Percentiles rank a stretch among this genome's conserved stretches.
Evolutionary conservation across 1,284 basidiomycete genomes (phyloP).

Genomic region (Puccinia triticina): DNA sequence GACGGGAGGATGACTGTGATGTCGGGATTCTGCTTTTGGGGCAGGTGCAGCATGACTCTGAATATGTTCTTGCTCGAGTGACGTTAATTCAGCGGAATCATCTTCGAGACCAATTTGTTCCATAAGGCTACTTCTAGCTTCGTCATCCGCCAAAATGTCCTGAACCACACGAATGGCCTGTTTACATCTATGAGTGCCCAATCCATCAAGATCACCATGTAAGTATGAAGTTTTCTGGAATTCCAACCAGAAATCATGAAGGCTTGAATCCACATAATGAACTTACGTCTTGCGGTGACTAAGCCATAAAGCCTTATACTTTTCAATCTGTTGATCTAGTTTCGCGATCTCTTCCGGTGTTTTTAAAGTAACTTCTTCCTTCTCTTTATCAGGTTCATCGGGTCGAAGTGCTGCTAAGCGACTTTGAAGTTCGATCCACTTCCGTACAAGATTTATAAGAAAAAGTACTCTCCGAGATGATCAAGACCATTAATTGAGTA

Average conservation of each 20-base stretch:
- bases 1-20: not conserved
- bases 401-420: conserved; percentile 4
- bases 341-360: conserved; percentile 19
- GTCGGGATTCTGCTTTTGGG: not conserved
- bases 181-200: conserved; percentile 29
- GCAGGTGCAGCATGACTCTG: not conserved
- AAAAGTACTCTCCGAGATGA: not conserved
- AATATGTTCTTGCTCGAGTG: conserved; percentile 19
- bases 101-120: conserved; percentile 39
- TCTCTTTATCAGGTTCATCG: conserved; percentile 15
- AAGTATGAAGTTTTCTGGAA: not conserved
- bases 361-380: conserved; percentile 1
- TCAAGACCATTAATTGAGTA: not conserved
- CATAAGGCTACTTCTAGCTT: conserved; percentile 16
- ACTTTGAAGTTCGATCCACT: conserved; percentile 48
- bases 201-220: not conserved
- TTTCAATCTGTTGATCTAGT: conserved; percentile 23
- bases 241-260: not conserved
- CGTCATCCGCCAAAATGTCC: conserved; percentile 15
- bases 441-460: too few species aligned
- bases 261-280: not conserved
- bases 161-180: conserved; percentile 21
- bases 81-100: conserved; percentile 26
- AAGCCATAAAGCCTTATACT: conserved; percentile 35
- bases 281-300: conserved; percentile 24